Base-by-base conservation (phyloP, 345 rosid species). In the Capsella bursapastoris region DNA sequence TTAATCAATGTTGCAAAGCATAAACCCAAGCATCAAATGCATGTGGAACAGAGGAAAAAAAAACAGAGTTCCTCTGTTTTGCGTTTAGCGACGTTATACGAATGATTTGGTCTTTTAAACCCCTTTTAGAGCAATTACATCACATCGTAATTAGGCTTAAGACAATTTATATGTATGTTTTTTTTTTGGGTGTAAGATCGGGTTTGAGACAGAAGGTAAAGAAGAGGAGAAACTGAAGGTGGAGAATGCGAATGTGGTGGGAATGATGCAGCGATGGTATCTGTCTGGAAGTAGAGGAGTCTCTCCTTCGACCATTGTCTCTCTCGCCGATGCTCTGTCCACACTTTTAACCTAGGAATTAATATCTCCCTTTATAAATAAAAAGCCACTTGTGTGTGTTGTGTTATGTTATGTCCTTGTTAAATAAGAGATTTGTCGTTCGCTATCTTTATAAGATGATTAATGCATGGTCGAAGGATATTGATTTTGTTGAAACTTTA, bases 181-280 rank as follows among this genome's bases (percentile, higher is more conserved):
- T 14, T 12, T 25, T 15, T 62, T 12, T 37, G 11, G 10, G 53
- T 75, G 64, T 14, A 72, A 93, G 97, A 88, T 94, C 43, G 82
- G 13, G 1, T 85, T 91, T 61, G 49, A 76, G 32, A 71, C 76
- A 0, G 96, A 91, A 72, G 97, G 93, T 29, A 91, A 91, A 76
- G 93, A 85, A 35, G 89, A 82, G 8, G 58, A 88, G 2, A 91
- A 85, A 68, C 3, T 87, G 47, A 81, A 72, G 40, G 89, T 94
- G 71, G 87, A 83, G 81, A 91, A 91, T 55, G 84, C 77, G 4
- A 91, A 94, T 75, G 92, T 94, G 74, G 93, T 73, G 10, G 84
- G 81, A 82, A 88, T 84, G 96, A 87, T 94, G 70, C 83, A 90
- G 88, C 84, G 75, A 73, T 94, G 98, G 98, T 94, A 94, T 67